Conservation (phyloP, 495 filamentous ascomycete genomes). For the Penicillium psychrofluorescens region DNA sequence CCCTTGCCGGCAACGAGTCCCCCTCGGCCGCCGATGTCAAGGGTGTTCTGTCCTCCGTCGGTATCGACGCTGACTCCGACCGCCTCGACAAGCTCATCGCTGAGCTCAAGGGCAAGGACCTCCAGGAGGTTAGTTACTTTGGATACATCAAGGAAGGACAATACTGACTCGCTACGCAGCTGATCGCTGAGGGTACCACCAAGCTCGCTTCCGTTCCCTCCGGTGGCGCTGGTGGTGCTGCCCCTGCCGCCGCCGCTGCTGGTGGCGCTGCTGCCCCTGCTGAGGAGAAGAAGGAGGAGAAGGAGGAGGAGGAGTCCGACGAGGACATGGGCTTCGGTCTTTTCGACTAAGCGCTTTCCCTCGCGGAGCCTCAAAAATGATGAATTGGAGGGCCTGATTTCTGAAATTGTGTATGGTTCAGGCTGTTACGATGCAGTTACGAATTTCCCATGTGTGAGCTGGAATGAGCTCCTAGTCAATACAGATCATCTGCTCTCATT, state of each 20-base stretch:
- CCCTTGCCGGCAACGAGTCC: constrained; percentile 84
- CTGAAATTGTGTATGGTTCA: constrained; percentile 30
- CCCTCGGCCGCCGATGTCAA: constrained; percentile 87
- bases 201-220: constrained; percentile 98
- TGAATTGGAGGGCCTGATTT: constrained; percentile 28
- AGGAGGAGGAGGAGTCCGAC: constrained; percentile 88
- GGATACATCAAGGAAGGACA: neutral
- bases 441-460: constrained; percentile 33
- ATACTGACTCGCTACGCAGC: constrained; percentile 43
- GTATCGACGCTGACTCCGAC: constrained; percentile 87
- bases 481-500: constrained; percentile 31
- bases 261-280: constrained; percentile 61
- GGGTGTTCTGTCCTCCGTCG: constrained; percentile 84
- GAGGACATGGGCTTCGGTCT: constrained; percentile 99
- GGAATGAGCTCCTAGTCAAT: constrained; percentile 37
- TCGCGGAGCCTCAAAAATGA: constrained; percentile 17
- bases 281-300: constrained; percentile 66
- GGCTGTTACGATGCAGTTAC: constrained; percentile 38
- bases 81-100: constrained; percentile 77
- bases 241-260: constrained; percentile 55
- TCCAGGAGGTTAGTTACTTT: constrained; percentile 72
- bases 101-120: constrained; percentile 96
- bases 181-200: constrained; percentile 81
- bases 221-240: constrained; percentile 70
- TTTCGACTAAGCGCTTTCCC: constrained; percentile 66